Percentiles rank a stretch among this genome's conserved stretches.
phyloP scores from a whole-genome alignment of 257 asterid genomes.

The Dorcoceras hygrometricum region DNA sequence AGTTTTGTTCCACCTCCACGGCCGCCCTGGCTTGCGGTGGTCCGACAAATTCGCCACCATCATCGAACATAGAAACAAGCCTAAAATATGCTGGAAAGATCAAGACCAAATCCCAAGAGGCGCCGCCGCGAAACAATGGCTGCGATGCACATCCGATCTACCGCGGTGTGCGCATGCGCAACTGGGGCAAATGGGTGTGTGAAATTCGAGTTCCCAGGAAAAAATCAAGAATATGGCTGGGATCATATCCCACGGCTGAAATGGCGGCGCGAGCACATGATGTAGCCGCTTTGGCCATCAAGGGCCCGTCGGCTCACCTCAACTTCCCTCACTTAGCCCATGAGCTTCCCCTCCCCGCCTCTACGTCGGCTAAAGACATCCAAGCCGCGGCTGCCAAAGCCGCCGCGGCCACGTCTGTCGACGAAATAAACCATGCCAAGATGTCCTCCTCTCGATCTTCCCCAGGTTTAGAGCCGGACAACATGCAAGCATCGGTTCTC shows the following conservation, averaged over 20 bases:
- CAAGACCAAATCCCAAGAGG: conserved; percentile 36
- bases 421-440: conserved; percentile 23
- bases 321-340: conserved; percentile 73
- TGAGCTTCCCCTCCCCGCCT: conserved; percentile 65
- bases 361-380: conserved; percentile 70
- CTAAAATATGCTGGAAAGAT: conserved; percentile 18
- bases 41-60: background rate
- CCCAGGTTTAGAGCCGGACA: conserved; percentile 38
- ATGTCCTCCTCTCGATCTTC: conserved; percentile 38
- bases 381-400: conserved; percentile 86
- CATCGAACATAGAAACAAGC: background rate
- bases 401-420: conserved; percentile 39
- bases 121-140: conserved; percentile 16
- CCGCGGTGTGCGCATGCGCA: conserved; percentile 82
- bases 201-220: conserved; percentile 89
- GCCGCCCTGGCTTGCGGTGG: background rate
- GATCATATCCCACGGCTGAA: conserved; percentile 83
- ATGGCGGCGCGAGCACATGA: conserved; percentile 99
- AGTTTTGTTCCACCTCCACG: background rate
- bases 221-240: conserved; percentile 92
- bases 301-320: conserved; percentile 70
- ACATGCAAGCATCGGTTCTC: conserved; percentile 36
- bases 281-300: conserved; percentile 86
- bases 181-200: conserved; percentile 94
- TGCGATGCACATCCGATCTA: conserved; percentile 50